These are phyloP conservation scores for Cladobotryum protrusum DNA, from an alignment of 2,329 filamentous ascomycete species.

Conservation along the genomic window DNA sequence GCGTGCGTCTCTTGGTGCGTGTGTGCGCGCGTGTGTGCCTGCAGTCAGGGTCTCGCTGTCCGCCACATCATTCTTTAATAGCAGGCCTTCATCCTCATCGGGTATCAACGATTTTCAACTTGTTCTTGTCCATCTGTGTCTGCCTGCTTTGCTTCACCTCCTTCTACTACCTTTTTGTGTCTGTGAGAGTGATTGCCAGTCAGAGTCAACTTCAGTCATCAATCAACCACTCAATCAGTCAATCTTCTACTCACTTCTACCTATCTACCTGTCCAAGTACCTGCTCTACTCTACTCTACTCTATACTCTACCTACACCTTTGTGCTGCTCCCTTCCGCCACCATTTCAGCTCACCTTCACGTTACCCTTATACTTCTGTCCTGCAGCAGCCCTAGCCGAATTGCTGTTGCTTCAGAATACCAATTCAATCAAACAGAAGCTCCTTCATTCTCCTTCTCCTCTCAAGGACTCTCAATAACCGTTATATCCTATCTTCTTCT, in stretches of 20 bases:
- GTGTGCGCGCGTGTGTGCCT: slow-evolving; percentile 14
- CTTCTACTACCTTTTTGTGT: background rate
- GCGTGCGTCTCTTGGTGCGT: slow-evolving; percentile 5
- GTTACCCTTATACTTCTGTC: no score
- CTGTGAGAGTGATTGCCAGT: background rate
- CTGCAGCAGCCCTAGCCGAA: no score
- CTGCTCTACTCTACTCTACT: no score
- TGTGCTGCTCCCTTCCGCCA: no score
- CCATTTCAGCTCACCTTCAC: no score
- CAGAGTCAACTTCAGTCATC: background rate
- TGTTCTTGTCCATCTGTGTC: background rate
- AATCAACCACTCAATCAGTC: slow-evolving; percentile 1
- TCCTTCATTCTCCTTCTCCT: no score
- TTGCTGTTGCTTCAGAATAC: no score
- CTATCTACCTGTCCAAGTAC: background rate
- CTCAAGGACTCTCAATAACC: no score
- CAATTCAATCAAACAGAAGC: no score
- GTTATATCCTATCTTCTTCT: no score
- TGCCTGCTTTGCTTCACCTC: background rate
- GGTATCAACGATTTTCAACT: slow-evolving; percentile 13
- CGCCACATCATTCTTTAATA: slow-evolving; percentile 13
- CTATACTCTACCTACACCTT: no score
- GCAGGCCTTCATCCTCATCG: slow-evolving; percentile 13
- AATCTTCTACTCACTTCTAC: slow-evolving; percentile 1
- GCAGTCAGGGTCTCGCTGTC: slow-evolving; percentile 12